These are phyloP conservation scores for Botrytis medusae DNA, from an alignment of 2,329 filamentous ascomycete genomes.

Conservation along the genomic window DNA sequence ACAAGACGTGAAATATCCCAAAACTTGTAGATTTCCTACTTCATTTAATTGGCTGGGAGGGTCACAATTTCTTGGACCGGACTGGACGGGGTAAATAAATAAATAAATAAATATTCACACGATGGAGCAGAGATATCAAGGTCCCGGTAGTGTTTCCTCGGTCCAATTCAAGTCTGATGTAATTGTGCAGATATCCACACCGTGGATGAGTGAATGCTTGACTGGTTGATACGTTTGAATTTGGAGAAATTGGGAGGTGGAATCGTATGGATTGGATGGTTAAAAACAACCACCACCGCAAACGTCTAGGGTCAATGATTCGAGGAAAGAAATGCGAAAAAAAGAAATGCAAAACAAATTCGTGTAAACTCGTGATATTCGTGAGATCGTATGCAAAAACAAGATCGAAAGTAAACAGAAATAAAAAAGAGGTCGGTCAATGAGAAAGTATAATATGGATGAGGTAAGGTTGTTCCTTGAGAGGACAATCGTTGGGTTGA, in stretches of 20 bases:
- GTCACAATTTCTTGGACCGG: neutral
- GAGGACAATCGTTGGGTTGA: neutral
- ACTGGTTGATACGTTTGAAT: neutral
- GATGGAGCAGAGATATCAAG: neutral
- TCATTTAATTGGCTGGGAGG: neutral
- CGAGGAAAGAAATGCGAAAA: neutral
- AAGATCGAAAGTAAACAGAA: neutral
- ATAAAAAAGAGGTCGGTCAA: conserved; percentile 3
- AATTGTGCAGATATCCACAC: conserved; percentile 21
- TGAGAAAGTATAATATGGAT: conserved; percentile 1
- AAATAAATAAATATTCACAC: neutral
- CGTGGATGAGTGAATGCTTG: neutral
- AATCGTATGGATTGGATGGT: neutral
- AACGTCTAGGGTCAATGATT: neutral
- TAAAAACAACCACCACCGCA: neutral
- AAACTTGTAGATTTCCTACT: neutral
- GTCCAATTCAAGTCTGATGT: conserved; percentile 18
- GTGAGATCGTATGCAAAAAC: neutral
- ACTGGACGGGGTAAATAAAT: neutral
- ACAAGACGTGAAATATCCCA: neutral
- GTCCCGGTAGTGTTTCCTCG: neutral
- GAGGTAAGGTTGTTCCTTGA: conserved; percentile 4
- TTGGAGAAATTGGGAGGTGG: neutral
- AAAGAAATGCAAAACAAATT: neutral
- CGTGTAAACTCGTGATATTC: conserved; percentile 12